A percentile compares a stretch with the other conserved stretches of the same genome.
phyloP scores from a whole-genome alignment of 805 yeast species.

The Starmerella tilneyi region DNA sequence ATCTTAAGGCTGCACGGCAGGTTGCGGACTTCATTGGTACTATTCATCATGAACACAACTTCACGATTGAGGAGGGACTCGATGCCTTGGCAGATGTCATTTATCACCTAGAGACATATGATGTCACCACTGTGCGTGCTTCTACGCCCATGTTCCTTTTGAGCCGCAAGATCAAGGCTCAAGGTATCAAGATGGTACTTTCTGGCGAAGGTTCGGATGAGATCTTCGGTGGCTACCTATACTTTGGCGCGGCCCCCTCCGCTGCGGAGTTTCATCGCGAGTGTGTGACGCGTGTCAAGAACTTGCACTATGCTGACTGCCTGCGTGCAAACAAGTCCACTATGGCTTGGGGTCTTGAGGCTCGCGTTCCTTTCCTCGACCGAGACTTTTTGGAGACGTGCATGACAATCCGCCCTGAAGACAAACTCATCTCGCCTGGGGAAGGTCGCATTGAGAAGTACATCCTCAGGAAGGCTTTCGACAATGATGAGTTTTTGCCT shows the following conservation, averaged over 20 bases:
- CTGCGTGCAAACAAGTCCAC: conserved; percentile 98
- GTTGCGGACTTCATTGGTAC: conserved; percentile 96
- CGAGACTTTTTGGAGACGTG: conserved; percentile 80
- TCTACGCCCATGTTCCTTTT: conserved; percentile 97
- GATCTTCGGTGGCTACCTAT: conserved; percentile 95
- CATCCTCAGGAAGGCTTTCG: conserved; percentile 94
- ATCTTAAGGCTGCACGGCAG: conserved; percentile 87
- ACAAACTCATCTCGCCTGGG: conserved; percentile 73
- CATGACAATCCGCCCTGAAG: conserved; percentile 90
- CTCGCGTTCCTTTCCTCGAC: conserved; percentile 98
- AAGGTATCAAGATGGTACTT: conserved; percentile 98
- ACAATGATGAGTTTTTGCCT: conserved; percentile 87
- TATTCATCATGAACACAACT: conserved; percentile 94
- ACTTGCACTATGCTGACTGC: conserved; percentile 95
- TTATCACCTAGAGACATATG: conserved; percentile 91
- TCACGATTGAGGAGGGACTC: conserved; percentile 92
- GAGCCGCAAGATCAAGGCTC: conserved; percentile 95
- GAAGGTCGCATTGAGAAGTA: conserved; percentile 66
- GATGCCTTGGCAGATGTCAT: conserved; percentile 93
- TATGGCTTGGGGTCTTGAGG: conserved; percentile 99
- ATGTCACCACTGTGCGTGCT: conserved; percentile 97
- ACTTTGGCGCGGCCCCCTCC: conserved; percentile 93
- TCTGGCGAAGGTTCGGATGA: conserved; percentile 99
- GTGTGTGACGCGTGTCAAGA: conserved; percentile 90
- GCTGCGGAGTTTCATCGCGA: conserved; percentile 90